Conservation (phyloP, 306 rosid genomes). For the Elaeagnus macrophylla region DNA sequence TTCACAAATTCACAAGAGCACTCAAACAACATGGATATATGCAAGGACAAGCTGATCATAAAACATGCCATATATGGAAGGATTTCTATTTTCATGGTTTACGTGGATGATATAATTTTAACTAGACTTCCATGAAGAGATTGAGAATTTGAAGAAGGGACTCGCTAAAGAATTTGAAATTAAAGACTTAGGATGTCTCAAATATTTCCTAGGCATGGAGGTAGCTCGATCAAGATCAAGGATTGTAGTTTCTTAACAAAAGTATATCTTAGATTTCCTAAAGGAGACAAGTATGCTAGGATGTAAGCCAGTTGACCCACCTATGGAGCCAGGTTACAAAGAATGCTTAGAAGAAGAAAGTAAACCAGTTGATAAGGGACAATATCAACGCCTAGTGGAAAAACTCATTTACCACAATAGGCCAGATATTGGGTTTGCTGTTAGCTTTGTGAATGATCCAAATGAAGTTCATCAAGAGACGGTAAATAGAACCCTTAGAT, state of each 20-base stretch:
- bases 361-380: background rate
- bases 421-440: background rate
- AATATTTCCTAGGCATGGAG: conserved; percentile 4
- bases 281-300: background rate
- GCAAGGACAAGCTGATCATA: too few relatives aligned
- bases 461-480: background rate
- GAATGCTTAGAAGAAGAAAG: background rate
- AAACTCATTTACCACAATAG: background rate
- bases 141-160: background rate
- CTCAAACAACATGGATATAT: too few relatives aligned
- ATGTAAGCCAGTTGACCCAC: background rate
- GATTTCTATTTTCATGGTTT: too few relatives aligned
- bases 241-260: background rate
- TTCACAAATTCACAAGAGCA: too few relatives aligned
- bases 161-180: background rate
- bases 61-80: too few relatives aligned
- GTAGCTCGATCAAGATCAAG: background rate
- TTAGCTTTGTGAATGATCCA: background rate
- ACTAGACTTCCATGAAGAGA: background rate
- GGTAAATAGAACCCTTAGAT: too few relatives aligned
- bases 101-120: too few relatives aligned
- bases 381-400: background rate
- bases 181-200: background rate
- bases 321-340: background rate
- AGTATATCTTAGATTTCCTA: too few relatives aligned